phyloP scores from a whole-genome alignment of 192 early-diverging fungal genomes.

The Podila verticillata region DNA sequence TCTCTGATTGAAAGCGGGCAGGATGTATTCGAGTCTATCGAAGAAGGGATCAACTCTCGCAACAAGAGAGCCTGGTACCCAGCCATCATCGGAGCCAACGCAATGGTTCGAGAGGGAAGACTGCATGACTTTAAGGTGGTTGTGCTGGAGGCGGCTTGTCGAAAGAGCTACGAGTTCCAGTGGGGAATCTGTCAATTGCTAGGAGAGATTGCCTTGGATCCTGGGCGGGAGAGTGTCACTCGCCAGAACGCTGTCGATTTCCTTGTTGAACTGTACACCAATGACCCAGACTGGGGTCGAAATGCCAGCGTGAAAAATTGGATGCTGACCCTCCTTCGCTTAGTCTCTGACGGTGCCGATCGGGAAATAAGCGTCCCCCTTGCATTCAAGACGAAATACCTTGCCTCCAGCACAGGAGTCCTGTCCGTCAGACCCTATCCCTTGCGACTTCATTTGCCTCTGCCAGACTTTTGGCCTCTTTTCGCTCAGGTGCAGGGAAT shows the following conservation, averaged over 20 bases:
- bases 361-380: too few species aligned
- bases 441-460: not conserved
- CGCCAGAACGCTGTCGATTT: not conserved
- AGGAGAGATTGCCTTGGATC: not conserved
- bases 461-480: not conserved
- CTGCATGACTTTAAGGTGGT: not conserved
- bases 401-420: not conserved
- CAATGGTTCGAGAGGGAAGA: not conserved
- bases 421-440: not conserved
- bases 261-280: not conserved
- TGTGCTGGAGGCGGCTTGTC: not conserved
- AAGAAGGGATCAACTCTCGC: not conserved
- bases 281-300: not conserved
- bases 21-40: not conserved
- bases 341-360: too few species aligned
- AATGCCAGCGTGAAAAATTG: not conserved
- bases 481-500: not conserved
- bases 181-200: not conserved
- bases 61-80: not conserved
- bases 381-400: too few species aligned
- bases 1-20: not conserved
- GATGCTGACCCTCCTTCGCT: not conserved
- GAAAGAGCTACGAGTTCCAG: not conserved
- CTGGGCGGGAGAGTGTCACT: not conserved
- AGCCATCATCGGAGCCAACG: not conserved